A percentile compares a stretch with the other conserved stretches of the same genome.
Conservation (phyloP, 2,329 filamentous ascomycete genomes). For the Orbilia brochopaga region DNA sequence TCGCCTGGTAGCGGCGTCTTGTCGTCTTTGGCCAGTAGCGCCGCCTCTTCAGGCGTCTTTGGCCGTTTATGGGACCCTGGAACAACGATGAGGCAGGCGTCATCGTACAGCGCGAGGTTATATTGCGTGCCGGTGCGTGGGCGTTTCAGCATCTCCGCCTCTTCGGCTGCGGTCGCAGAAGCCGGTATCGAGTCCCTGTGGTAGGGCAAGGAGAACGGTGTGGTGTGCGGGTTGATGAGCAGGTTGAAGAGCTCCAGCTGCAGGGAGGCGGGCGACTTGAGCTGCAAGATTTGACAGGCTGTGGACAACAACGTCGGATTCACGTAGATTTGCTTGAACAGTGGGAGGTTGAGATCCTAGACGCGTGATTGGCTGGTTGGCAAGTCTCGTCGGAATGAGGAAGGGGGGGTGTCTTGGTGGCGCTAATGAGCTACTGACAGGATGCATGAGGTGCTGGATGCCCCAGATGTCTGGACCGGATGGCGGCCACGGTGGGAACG, state of each 20-base stretch:
- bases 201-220: slow-evolving; percentile 45
- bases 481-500: slow-evolving; percentile 51
- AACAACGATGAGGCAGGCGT: slow-evolving; percentile 50
- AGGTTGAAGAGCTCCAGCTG: slow-evolving; percentile 51
- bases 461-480: slow-evolving; percentile 51
- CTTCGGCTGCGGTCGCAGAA: slow-evolving; percentile 32
- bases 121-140: slow-evolving; percentile 50
- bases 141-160: slow-evolving; percentile 30
- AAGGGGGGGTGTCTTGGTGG: background rate
- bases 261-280: slow-evolving; percentile 32
- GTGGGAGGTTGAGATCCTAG: slow-evolving; percentile 35
- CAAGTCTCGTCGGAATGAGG: slow-evolving; percentile 1
- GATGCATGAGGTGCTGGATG: slow-evolving; percentile 52
- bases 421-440: slow-evolving; percentile 19
- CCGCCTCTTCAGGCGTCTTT: slow-evolving; percentile 45
- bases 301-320: slow-evolving; percentile 31
- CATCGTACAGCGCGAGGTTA: slow-evolving; percentile 50
- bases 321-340: slow-evolving; percentile 47
- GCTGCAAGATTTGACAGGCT: slow-evolving; percentile 28
- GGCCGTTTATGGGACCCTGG: slow-evolving; percentile 50
- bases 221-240: slow-evolving; percentile 50
- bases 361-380: background rate
- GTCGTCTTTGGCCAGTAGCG: slow-evolving; percentile 23
- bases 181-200: slow-evolving; percentile 50
- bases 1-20: slow-evolving; percentile 38